Percentiles rank a stretch among this genome's conserved stretches.
phyloP scores from a whole-genome alignment of 78 protist genomes.

The Pelomyxa schiedti region DNA sequence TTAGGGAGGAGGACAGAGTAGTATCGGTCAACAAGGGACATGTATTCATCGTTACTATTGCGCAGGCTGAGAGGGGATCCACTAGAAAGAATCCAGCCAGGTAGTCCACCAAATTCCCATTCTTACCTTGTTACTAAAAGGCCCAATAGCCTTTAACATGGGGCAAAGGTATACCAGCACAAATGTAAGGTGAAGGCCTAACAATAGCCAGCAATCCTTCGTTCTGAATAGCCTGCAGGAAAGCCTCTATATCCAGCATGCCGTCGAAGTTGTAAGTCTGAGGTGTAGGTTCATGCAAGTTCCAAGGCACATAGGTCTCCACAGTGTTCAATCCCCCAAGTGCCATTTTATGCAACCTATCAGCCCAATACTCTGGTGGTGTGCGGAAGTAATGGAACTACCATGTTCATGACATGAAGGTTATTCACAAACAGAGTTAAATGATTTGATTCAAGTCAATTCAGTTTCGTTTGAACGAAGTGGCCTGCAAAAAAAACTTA shows the following conservation, averaged over 20 bases:
- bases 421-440: too few relatives aligned
- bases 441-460: too few relatives aligned
- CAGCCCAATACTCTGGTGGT: background rate
- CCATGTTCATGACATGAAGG: too few relatives aligned
- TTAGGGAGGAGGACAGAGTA: background rate
- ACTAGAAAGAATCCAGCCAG: slow-evolving; percentile 23
- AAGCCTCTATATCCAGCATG: background rate
- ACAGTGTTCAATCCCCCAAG: slow-evolving; percentile 1
- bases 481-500: too few relatives aligned
- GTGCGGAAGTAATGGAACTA: background rate
- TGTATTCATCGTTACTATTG: too few relatives aligned
- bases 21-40: too few relatives aligned
- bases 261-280: background rate
- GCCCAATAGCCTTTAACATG: too few relatives aligned
- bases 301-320: slow-evolving; percentile 29
- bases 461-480: too few relatives aligned
- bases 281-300: slow-evolving; percentile 8
- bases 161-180: slow-evolving; percentile 4
- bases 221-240: background rate
- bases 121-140: too few relatives aligned
- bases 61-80: too few relatives aligned
- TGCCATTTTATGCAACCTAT: background rate
- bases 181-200: slow-evolving; percentile 22
- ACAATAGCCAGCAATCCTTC: background rate
- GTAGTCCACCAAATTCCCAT: slow-evolving; percentile 34